phyloP scores from a whole-genome alignment of 768 basidiomycete genomes.

The Podaxis sp. region DNA sequence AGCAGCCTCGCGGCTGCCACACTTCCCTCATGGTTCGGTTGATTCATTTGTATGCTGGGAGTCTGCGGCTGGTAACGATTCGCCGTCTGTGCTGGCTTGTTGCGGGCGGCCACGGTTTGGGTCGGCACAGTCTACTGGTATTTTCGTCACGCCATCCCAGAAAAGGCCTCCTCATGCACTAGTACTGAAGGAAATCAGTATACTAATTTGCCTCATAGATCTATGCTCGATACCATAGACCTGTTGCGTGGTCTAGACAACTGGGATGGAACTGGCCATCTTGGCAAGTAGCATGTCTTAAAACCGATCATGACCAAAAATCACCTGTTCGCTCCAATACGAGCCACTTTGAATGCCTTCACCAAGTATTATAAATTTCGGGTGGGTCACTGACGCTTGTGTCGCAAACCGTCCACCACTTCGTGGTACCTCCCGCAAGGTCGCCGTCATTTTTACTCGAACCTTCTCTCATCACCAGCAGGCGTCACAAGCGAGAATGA shows the following conservation, averaged over 20 bases:
- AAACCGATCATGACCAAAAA: no score
- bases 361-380: not conserved
- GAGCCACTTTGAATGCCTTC: not conserved
- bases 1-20: not conserved
- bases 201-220: not conserved
- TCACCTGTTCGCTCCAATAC: not conserved
- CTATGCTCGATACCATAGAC: not conserved
- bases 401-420: not conserved
- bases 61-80: not conserved
- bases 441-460: not conserved
- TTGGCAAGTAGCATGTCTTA: not conserved
- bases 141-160: no score
- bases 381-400: not conserved
- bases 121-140: not conserved
- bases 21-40: not conserved
- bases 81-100: not conserved
- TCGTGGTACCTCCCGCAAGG: not conserved
- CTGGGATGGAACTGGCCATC: not conserved
- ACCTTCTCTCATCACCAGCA: not conserved
- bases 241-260: not conserved
- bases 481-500: not conserved
- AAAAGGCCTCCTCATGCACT: not conserved
- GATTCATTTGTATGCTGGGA: not conserved
- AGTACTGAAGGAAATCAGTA: not conserved
- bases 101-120: not conserved